These are phyloP conservation scores for Choiromyces venosus DNA, from an alignment of 495 filamentous ascomycete species.

Conservation along the genomic window DNA sequence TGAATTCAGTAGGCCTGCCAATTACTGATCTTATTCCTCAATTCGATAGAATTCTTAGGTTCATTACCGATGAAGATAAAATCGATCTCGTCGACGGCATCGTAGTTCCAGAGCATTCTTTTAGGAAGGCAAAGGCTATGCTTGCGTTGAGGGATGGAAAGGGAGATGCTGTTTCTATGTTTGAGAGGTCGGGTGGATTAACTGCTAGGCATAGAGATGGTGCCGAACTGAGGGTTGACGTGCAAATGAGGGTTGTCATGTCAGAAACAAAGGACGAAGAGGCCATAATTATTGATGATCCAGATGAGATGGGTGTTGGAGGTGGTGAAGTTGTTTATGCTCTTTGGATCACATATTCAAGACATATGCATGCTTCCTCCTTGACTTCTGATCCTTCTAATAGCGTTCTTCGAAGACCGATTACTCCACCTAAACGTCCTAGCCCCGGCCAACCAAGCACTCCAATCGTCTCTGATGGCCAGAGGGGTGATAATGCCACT, in stretches of 20 bases:
- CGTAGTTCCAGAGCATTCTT: constrained; percentile 91
- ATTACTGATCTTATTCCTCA: constrained; percentile 77
- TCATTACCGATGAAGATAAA: constrained; percentile 80
- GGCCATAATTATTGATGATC: constrained; percentile 42
- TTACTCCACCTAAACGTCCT: constrained; percentile 66
- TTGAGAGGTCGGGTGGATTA: constrained; percentile 73
- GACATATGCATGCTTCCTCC: constrained; percentile 73
- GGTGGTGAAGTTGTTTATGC: constrained; percentile 84
- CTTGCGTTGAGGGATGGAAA: constrained; percentile 75
- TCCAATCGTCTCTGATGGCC: constrained; percentile 26
- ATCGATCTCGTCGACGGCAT: constrained; percentile 83
- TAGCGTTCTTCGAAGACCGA: constrained; percentile 54
- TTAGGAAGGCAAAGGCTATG: constrained; percentile 78
- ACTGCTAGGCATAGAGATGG: constrained; percentile 85
- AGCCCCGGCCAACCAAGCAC: constrained; percentile 63
- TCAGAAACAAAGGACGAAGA: constrained; percentile 56
- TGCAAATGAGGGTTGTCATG: constrained; percentile 92
- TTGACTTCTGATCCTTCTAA: constrained; percentile 54
- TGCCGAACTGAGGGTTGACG: constrained; percentile 81
- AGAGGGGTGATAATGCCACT: constrained; percentile 45
- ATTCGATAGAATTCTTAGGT: constrained; percentile 73
- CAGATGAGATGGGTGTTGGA: constrained; percentile 44
- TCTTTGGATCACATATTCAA: constrained; percentile 93
- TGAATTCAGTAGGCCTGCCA: constrained; percentile 69
- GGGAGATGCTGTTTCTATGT: constrained; percentile 65